phyloP scores from a whole-genome alignment of 441 rosid species.

The Gossypium gossypioides region DNA sequence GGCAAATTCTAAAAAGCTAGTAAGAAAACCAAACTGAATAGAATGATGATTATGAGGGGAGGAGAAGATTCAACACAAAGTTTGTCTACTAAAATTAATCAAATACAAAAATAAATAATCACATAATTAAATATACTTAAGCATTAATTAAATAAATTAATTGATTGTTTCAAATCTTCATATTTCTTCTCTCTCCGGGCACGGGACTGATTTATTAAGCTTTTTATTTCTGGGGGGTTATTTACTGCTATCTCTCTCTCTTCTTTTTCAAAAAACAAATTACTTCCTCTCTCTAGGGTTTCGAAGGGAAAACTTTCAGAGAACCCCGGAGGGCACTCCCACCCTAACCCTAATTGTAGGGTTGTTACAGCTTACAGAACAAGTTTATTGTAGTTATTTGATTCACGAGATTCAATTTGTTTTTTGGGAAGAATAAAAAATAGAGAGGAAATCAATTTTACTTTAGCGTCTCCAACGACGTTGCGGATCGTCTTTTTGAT shows the following conservation, averaged over 20 bases:
- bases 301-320: constrained; percentile 12
- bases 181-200: constrained; percentile 1
- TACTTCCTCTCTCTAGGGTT: constrained; percentile 29
- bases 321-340: background rate
- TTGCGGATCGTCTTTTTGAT: background rate
- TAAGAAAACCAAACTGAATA: background rate
- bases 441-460: constrained; percentile 1
- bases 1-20: background rate
- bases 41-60: background rate
- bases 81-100: background rate
- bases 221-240: background rate
- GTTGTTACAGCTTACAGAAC: constrained; percentile 6
- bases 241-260: background rate
- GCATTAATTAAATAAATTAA: background rate
- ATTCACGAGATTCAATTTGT: constrained; percentile 11
- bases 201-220: constrained; percentile 16
- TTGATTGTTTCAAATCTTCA: background rate
- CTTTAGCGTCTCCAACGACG: constrained; percentile 2
- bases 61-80: background rate
- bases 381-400: background rate
- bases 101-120: background rate
- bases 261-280: background rate
- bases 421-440: background rate
- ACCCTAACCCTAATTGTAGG: constrained; percentile 2
- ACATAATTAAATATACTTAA: background rate